Evolutionary conservation across 139 green algal species (phyloP).

Genomic region (Auxenochlorella pyrenoidosa): DNA sequence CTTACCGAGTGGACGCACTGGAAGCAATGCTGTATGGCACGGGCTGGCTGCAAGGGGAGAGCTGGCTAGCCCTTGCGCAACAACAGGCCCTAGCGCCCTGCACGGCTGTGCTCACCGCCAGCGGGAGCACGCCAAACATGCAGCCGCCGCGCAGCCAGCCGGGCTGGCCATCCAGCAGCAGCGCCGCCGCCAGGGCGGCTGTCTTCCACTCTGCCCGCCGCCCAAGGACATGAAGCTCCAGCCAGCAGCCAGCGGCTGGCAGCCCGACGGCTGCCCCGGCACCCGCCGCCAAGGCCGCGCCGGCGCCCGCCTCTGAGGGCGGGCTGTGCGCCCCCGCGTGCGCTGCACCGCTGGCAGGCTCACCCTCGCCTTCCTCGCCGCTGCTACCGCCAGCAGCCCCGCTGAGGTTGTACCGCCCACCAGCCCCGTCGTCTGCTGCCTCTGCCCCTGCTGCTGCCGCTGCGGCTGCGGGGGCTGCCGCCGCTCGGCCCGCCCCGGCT

Average conservation of each 20-base stretch:
- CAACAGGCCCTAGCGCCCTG: not conserved
- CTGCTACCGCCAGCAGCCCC: not conserved
- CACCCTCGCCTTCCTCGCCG: not conserved
- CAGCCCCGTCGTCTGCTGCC: not conserved
- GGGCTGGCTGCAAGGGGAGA: not conserved
- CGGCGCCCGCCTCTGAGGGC: not conserved
- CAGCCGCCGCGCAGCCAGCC: constrained; percentile 25
- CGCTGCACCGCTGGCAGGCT: not conserved
- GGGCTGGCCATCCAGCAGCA: constrained; percentile 18
- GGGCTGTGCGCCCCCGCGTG: not conserved
- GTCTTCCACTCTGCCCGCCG: not conserved
- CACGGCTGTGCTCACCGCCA: not conserved
- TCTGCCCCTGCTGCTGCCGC: not conserved
- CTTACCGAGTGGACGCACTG: not conserved
- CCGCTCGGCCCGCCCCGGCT: not conserved
- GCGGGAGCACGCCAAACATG: constrained; percentile 3
- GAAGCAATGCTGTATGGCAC: not conserved
- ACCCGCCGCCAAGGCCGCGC: not conserved
- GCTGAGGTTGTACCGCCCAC: not conserved
- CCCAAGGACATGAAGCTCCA: constrained; percentile 21
- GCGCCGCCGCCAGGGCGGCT: not conserved
- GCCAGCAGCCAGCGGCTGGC: constrained; percentile 18
- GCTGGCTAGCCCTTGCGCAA: not conserved
- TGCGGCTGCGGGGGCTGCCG: not conserved
- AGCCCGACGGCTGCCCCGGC: not conserved